Base-by-base conservation (phyloP, 495 filamentous ascomycete genomes). In the Hypoxylon perforatum region DNA sequence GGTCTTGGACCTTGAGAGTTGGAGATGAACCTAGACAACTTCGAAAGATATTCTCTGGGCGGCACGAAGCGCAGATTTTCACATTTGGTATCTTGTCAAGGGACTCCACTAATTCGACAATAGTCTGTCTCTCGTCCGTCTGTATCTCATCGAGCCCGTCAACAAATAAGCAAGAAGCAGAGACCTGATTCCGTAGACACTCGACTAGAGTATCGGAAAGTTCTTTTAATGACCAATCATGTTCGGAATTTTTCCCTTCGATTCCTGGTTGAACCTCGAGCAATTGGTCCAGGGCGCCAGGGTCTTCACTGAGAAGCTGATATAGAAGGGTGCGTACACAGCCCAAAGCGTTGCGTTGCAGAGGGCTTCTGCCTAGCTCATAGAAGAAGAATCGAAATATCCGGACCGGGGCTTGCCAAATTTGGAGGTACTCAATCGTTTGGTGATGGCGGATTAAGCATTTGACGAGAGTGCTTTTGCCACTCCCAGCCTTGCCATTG, bases 301-400 rank as follows among this genome's bases (percentile, higher is more conserved):
- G 45, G 19, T 52, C 35, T 22, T 41, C n/a, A 14, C 23, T 15
- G 42, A 53, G 46, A 25, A 53, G 30, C 39, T 61, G 57, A 30
- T 48, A 35, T 28, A 61, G 15, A 1, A 63, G 44, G 18, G 49
- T 63, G 50, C 60, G 42, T n/a, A 55, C 9, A 35, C 49, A 55
- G 42, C 60, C 60, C 3, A 12, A 25, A 18, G 56, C 38, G 14
- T 49, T 39, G 23, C 25, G 39, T 28, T 63, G 60, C n/a, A 63
- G 25, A 10, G n/a, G 3, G 11, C n/a, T 59, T 39, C 10, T 45
- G 12, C 60, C 60, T 17, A 63, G 19, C 11, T 46, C 49, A 28
- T 55, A 63, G 51, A 55, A 54, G 39, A 45, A 63, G 22, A 54
- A 55, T 7, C 42, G 42, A 48, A 63, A 33, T 33, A 63, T 35